Conservation (phyloP, 2,329 filamentous ascomycete genomes). For the Berkeleyomyces basicola region DNA sequence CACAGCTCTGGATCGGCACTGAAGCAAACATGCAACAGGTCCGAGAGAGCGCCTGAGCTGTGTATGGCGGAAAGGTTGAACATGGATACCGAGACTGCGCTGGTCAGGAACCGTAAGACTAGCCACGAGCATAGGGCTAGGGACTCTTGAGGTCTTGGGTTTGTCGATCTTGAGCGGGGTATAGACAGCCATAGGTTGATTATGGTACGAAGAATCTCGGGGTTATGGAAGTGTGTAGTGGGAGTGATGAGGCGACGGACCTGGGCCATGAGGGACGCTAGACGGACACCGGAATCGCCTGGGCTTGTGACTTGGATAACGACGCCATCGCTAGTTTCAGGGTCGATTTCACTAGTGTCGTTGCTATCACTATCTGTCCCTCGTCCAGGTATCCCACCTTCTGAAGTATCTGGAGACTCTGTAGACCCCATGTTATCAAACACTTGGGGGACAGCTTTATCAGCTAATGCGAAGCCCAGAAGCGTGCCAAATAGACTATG, state of each 20-base stretch:
- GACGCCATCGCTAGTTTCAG: not conserved
- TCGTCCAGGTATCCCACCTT: not conserved
- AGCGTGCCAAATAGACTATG: constrained; percentile 69
- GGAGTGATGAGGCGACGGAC: constrained; percentile 34
- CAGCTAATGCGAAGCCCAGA: constrained; percentile 63
- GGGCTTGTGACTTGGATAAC: not conserved
- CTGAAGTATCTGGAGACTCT: not conserved
- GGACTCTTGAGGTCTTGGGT: constrained; percentile 18
- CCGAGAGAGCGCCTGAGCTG: constrained; percentile 51
- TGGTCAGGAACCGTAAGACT: constrained; percentile 46
- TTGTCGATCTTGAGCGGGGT: constrained; percentile 24
- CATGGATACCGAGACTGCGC: constrained; percentile 42
- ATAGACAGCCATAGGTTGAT: constrained; percentile 48
- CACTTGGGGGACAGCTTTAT: constrained; percentile 54
- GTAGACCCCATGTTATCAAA: constrained; percentile 34
- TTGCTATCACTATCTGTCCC: not conserved
- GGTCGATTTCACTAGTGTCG: not conserved
- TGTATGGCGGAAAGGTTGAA: constrained; percentile 59
- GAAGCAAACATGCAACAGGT: constrained; percentile 48
- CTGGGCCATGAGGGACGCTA: constrained; percentile 6
- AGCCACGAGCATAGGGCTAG: constrained; percentile 42
- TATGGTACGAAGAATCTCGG: constrained; percentile 46
- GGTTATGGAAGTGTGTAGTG: constrained; percentile 38
- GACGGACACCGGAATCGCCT: not conserved
- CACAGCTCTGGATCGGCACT: constrained; percentile 21